Percentiles rank a stretch among this genome's conserved stretches.
Conservation (phyloP, 352 stramenopile genomes). For the Globisporangium perplexum region DNA sequence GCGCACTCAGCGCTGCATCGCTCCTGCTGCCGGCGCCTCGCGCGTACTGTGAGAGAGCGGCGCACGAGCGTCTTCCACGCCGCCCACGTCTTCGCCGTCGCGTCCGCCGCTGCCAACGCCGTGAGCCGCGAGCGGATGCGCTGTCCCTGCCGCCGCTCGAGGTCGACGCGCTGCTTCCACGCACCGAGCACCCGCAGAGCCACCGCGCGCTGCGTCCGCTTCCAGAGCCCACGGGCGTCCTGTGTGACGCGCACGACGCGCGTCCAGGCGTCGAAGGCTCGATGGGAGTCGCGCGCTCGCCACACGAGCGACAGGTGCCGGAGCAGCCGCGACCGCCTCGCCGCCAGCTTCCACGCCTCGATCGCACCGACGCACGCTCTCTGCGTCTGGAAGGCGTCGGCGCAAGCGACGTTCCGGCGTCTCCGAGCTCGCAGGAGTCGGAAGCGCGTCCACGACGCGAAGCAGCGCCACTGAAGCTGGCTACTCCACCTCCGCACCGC, state of each 20-base stretch:
- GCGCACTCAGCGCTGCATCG: neutral
- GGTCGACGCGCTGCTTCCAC: constrained; percentile 24
- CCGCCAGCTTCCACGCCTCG: constrained; percentile 1
- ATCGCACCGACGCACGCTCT: neutral
- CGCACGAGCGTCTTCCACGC: constrained; percentile 15
- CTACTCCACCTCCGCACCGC: constrained; percentile 22
- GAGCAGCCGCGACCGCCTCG: neutral
- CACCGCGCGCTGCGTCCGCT: constrained; percentile 9
- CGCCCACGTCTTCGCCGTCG: constrained; percentile 8
- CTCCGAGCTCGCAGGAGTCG: constrained; percentile 3
- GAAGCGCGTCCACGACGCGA: constrained; percentile 16
- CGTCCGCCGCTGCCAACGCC: constrained; percentile 20
- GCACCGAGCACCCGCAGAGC: constrained; percentile 27
- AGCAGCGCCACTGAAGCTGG: constrained; percentile 9
- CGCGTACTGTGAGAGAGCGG: constrained; percentile 4
- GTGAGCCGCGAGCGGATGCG: constrained; percentile 27
- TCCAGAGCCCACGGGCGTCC: neutral
- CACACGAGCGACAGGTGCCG: neutral
- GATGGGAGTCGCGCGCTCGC: neutral
- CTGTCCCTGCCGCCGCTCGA: constrained; percentile 9
- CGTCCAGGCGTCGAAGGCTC: constrained; percentile 2
- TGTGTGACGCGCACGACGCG: neutral
- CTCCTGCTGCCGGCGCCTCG: neutral
- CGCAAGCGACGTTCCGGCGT: constrained; percentile 7
- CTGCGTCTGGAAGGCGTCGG: constrained; percentile 11